Base-by-base conservation (phyloP, 2,329 filamentous ascomycete species). In the Colletotrichum sp. region DNA sequence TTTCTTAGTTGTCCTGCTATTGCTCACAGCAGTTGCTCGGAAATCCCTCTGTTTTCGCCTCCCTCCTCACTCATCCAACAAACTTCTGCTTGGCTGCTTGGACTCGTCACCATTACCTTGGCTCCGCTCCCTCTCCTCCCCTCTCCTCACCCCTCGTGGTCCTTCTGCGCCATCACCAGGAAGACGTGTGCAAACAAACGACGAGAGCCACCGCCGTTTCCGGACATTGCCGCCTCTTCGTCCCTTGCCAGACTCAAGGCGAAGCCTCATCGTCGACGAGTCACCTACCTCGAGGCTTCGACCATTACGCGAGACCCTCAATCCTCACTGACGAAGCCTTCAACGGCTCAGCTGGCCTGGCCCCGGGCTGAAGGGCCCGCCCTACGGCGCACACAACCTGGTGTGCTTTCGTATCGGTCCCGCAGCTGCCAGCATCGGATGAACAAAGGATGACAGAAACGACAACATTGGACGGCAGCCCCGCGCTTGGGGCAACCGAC, bases 391-490 rank as follows among this genome's bases (percentile, higher is more conserved):
- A 34, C 15, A 49, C 28, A 28, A n/a, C 15, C 26, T 52, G n/a
- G n/a, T 52, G 68, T 63, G 8, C 21, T n/a, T 65, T 60, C 34
- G 64, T 73, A 65, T 52, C 68, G 16, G 57, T 70, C 68, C 34
- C 39, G 60, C 39, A 76, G 10, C 44, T 52, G 44, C n/a, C 44
- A 52, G 57, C 64, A 69, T 73, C 70, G 60, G 70, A 76, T 60
- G 65, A 76, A 76, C 64, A 72, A 73, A 68, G 57, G 28, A 63
- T 59, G 73, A 57, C 63, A 64, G 36, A 32, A 34, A 34, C 62
- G 21, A 44, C 24, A 36, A 76, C n/a, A 68, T 76, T 44, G 64
- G 70, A 76, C 32, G 73, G 39, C 63, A 68, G 70, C 70, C 59
- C 49, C 26, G 59, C 74, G 74, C 49, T 76, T 59, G 30, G 73